Conservation (phyloP, 2,329 filamentous ascomycete species). For the Aureobasidium sp. region DNA sequence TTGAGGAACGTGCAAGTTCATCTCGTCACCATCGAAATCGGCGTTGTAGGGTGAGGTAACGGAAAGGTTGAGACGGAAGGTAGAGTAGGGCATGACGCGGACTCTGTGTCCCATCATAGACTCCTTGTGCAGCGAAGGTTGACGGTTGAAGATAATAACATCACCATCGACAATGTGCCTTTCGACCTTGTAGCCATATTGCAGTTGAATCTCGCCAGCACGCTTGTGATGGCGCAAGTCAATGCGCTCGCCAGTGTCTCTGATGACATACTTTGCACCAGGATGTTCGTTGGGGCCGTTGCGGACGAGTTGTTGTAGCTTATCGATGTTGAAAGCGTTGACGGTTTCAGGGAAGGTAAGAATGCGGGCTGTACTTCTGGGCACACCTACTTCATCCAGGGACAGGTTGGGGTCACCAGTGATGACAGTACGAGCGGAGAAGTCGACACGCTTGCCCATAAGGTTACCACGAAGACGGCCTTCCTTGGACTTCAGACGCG, state of each 20-base stretch:
- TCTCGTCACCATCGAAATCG: slow-evolving; percentile 99
- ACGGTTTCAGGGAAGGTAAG: slow-evolving; percentile 96
- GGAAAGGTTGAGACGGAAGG: slow-evolving; percentile 93
- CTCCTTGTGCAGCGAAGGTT: slow-evolving; percentile 97
- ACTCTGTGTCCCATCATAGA: slow-evolving; percentile 99
- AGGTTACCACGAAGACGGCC: slow-evolving; percentile 95
- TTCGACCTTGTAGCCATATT: slow-evolving; percentile 98
- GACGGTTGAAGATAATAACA: slow-evolving; percentile 99
- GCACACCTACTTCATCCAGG: slow-evolving; percentile 94
- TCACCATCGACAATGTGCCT: slow-evolving; percentile 93
- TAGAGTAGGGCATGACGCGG: slow-evolving; percentile 97
- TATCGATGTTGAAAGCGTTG: slow-evolving; percentile 94
- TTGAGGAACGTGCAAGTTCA: slow-evolving; percentile 99
- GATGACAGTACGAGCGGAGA: slow-evolving; percentile 98
- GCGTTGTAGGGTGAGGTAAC: slow-evolving; percentile 99
- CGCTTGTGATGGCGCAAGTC: slow-evolving; percentile 91
- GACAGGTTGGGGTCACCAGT: slow-evolving; percentile 96
- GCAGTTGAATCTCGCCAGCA: slow-evolving; percentile 74
- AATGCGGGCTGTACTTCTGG: slow-evolving; percentile 83
- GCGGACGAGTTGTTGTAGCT: slow-evolving; percentile 78
- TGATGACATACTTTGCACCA: slow-evolving; percentile 92
- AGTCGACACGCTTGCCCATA: slow-evolving; percentile 99
- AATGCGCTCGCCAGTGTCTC: slow-evolving; percentile 87
- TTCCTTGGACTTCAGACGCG: slow-evolving; percentile 97
- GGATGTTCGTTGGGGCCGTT: slow-evolving; percentile 94